phyloP scores from a whole-genome alignment of 2,329 filamentous ascomycete genomes.

The Chrysosporium keratinophilum region DNA sequence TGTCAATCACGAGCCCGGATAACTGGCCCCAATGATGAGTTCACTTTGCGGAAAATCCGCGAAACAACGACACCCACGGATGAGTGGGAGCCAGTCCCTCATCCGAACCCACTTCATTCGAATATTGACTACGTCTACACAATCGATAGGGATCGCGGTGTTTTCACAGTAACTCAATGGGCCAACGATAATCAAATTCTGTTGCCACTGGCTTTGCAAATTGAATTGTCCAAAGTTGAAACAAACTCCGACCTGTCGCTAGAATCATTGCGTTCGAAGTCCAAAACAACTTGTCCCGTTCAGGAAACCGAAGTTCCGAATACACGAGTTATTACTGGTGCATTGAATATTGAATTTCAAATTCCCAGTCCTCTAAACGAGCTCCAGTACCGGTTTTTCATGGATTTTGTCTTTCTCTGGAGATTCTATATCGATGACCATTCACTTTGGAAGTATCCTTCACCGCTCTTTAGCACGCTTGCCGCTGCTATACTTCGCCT shows the following conservation, averaged over 20 bases:
- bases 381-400: conserved; percentile 21
- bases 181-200: background rate
- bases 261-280: conserved; percentile 7
- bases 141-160: conserved; percentile 19
- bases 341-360: conserved; percentile 17
- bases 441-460: conserved; percentile 16
- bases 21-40: conserved; percentile 7
- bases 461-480: conserved; percentile 16
- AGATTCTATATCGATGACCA: conserved; percentile 21
- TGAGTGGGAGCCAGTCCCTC: conserved; percentile 19
- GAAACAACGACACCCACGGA: conserved; percentile 11
- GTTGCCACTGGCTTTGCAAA: conserved; percentile 9
- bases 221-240: conserved; percentile 7
- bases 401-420: conserved; percentile 21
- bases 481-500: conserved; percentile 18
- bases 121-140: conserved; percentile 22
- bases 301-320: too few species aligned
- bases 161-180: conserved; percentile 17
- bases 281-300: too few species aligned
- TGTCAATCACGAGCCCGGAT: conserved; percentile 12
- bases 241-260: background rate
- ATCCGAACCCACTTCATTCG: conserved; percentile 19
- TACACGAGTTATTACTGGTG: background rate
- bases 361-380: conserved; percentile 21
- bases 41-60: conserved; percentile 10